Conservation (phyloP, 31 red algal species). For the Odonthalia washingtoniensis region DNA sequence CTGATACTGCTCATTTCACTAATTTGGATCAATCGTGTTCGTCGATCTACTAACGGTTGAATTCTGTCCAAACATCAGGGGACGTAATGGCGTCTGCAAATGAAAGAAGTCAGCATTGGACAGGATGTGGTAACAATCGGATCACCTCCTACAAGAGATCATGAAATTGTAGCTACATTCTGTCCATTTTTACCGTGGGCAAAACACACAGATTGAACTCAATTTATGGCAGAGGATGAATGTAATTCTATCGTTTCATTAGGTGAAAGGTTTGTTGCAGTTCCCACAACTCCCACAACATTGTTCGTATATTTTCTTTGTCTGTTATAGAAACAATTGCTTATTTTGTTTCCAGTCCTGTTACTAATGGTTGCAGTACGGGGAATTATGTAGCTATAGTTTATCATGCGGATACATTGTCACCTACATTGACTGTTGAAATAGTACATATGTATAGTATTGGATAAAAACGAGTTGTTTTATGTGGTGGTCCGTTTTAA, state of each 20-base stretch:
- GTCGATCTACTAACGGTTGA: no score
- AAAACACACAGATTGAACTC: conserved; percentile 85
- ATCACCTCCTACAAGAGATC: conserved; percentile 55
- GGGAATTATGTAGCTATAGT: conserved; percentile 69
- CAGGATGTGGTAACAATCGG: conserved; percentile 72
- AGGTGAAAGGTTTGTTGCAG: conserved; percentile 75
- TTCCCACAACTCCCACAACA: conserved; percentile 56
- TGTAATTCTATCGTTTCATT: conserved; percentile 65
- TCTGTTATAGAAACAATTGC: conserved; percentile 77
- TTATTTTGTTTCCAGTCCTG: conserved; percentile 54
- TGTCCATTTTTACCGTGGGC: conserved; percentile 83
- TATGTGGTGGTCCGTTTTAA: conserved; percentile 28
- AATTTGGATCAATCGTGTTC: no score
- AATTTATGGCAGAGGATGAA: conserved; percentile 58
- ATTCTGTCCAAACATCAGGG: no score
- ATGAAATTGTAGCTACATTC: conserved; percentile 71
- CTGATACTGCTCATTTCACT: no score
- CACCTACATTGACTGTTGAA: conserved; percentile 47
- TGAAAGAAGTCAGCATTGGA: no score
- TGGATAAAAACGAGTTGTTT: conserved; percentile 49
- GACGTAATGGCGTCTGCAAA: no score
- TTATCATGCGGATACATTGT: conserved; percentile 40
- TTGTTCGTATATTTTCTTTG: conserved; percentile 80
- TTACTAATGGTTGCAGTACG: conserved; percentile 56
- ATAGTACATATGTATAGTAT: conserved; percentile 52